Conservation (phyloP, 176 grass and related monocot genomes). For the Bolboschoenus planiculmis region DNA sequence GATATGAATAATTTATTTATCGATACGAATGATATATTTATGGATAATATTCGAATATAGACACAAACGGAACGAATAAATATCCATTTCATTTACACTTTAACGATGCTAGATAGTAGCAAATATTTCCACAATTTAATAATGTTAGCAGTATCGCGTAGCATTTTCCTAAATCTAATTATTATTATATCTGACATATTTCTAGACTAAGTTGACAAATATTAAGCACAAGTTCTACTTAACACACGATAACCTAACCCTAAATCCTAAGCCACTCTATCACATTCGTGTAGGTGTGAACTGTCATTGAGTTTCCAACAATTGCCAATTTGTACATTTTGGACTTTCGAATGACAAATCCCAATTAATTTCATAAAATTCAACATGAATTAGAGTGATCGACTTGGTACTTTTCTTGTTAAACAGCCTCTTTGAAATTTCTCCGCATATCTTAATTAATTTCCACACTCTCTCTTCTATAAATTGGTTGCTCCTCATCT, state of each 20-base stretch:
- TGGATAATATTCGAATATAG: too few species aligned
- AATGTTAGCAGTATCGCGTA: too few species aligned
- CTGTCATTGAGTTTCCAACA: background rate
- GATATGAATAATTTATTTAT: too few species aligned
- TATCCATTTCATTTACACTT: too few species aligned
- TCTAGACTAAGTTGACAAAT: background rate
- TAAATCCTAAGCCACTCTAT: too few species aligned
- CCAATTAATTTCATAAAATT: background rate
- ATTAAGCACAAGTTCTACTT: background rate
- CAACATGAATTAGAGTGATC: background rate
- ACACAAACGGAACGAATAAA: too few species aligned
- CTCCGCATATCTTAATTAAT: background rate
- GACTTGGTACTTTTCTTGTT: background rate
- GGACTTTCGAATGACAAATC: background rate
- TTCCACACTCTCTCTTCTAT: slow-evolving; percentile 1
- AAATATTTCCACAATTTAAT: background rate
- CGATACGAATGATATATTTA: too few species aligned
- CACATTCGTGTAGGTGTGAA: background rate
- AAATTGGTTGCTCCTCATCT: background rate
- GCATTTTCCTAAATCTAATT: background rate
- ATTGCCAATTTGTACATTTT: too few species aligned
- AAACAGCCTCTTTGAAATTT: background rate
- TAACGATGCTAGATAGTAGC: too few species aligned
- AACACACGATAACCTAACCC: too few species aligned
- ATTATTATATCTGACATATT: background rate